Base-by-base conservation (phyloP, 805 yeast species). In the Yarrowia deformans region DNA sequence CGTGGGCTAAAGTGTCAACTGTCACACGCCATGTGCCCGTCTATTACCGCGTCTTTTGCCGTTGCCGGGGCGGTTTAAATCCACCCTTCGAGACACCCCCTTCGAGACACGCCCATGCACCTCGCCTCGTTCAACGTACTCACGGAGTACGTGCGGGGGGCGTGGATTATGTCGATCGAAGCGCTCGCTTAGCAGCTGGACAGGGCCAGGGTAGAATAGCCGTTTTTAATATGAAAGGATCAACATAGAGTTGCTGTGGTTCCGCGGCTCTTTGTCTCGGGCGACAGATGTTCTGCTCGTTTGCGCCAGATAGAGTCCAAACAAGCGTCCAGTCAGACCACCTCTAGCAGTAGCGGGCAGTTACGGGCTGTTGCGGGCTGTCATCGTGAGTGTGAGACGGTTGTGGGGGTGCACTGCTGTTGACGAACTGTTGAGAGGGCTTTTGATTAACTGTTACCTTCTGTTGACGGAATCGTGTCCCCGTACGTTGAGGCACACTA, bases 151-250 rank as follows among this genome's bases (percentile, higher is more conserved):
- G 23, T 19, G n/a, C n/a, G 48, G 48, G 48, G 46, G 48, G 48
- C 48, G 48, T 45, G 48, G 48, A 45, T 45, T 18, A 45, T 45
- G 48, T 45, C 48, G 48, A 45, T 45, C 48, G 48, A 8, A 43
- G 19, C 43, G 46, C 12, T 43, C 46, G 46, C 46, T 43, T 12
- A 13, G 43, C 43, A 43, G 23, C 23, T 43, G 12, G 43, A 14
- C 48, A 10, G 48, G 48, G 48, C 48, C 48, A 45, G 48, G 48
- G 48, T 45, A 14, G n/a, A 46, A 29, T 29, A 48, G 52, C 52
- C 52, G 52, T 48, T 48, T 48, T 48, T 48, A 48, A 48, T 48
- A 48, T 23, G 35, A 48, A 35, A 48, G 16, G 52, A 4, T 2
- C 35, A 23, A 23, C 10, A 8, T 48, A 48, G n/a, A 48, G 52